Evolutionary conservation across 352 stramenopile species (phyloP).

Genomic region (Discostella stelligera): DNA sequence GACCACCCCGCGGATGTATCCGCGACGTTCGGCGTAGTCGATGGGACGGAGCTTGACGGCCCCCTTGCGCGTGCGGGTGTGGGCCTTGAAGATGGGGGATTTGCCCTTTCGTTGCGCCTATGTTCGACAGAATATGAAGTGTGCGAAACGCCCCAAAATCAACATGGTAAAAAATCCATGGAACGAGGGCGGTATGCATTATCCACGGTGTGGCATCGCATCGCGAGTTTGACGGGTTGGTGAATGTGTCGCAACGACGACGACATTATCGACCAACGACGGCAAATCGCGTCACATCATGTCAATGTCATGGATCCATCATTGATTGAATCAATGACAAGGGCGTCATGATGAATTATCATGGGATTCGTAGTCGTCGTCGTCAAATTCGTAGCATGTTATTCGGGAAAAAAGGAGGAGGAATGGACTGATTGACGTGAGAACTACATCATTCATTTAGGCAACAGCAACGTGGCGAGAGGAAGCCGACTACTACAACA

Average conservation of each 20-base stretch:
- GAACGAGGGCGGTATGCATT: constrained; percentile 32
- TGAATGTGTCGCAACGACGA: background rate
- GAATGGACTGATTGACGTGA: background rate
- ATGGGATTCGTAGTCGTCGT: background rate
- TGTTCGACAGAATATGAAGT: too few relatives aligned
- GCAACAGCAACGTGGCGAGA: too few relatives aligned
- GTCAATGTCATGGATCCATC: background rate
- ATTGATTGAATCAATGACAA: background rate
- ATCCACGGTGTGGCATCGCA: constrained; percentile 50
- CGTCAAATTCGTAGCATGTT: background rate
- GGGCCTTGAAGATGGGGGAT: constrained; percentile 86
- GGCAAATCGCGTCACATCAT: constrained; percentile 31
- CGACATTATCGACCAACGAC: background rate
- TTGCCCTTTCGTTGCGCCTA: constrained; percentile 87
- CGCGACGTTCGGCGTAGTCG: constrained; percentile 91
- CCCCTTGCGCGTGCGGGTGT: constrained; percentile 87
- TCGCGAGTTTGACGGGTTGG: constrained; percentile 23
- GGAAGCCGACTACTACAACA: constrained; percentile 1
- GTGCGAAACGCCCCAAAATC: constrained; percentile 12
- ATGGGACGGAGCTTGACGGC: constrained; percentile 87
- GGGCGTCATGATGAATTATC: background rate
- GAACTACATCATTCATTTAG: background rate
- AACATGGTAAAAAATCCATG: background rate
- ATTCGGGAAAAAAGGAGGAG: background rate
- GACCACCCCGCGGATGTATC: constrained; percentile 98